Evolutionary conservation across 1,284 basidiomycete species (phyloP).

Genomic region (Trichosporon faecale): DNA sequence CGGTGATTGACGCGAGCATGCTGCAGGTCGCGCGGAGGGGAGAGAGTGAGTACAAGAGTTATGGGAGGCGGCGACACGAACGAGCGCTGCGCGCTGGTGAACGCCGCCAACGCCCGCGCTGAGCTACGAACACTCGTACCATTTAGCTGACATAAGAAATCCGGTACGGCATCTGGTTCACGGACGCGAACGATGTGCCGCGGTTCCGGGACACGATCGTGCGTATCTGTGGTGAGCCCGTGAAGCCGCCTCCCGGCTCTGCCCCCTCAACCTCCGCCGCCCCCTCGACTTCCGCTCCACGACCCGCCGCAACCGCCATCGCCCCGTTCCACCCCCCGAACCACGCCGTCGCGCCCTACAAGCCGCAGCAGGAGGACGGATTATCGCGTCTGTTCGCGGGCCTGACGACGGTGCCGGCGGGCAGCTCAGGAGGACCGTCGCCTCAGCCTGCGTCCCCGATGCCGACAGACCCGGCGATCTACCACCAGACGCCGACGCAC

Average conservation of each 20-base stretch:
- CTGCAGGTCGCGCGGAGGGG: conserved; percentile 44
- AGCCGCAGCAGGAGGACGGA: conserved; percentile 28
- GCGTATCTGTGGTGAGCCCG: conserved; percentile 43
- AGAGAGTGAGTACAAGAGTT: conserved; percentile 36
- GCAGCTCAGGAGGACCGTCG: not conserved
- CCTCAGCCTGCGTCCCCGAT: not conserved
- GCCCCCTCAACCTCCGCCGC: not conserved
- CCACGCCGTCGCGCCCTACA: not conserved
- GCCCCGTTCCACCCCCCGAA: conserved; percentile 3
- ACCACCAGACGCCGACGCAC: not conserved
- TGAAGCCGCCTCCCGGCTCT: conserved; percentile 17
- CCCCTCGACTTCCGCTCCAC: not conserved
- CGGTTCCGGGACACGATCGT: conserved; percentile 36
- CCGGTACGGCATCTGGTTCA: conserved; percentile 41
- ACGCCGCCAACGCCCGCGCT: too few species aligned
- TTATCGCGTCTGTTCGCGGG: conserved; percentile 44
- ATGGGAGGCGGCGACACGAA: too few species aligned
- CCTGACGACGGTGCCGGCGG: conserved; percentile 23
- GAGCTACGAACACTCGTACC: too few species aligned
- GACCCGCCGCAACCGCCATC: conserved; percentile 1
- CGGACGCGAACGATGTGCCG: conserved; percentile 35
- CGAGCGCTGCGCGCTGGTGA: not conserved
- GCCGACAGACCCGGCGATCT: conserved; percentile 2
- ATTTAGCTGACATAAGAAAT: conserved; percentile 19
- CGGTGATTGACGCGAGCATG: conserved; percentile 36